Conservation (phyloP, 2,329 filamentous ascomycete species). For the Fusarium sp. region DNA sequence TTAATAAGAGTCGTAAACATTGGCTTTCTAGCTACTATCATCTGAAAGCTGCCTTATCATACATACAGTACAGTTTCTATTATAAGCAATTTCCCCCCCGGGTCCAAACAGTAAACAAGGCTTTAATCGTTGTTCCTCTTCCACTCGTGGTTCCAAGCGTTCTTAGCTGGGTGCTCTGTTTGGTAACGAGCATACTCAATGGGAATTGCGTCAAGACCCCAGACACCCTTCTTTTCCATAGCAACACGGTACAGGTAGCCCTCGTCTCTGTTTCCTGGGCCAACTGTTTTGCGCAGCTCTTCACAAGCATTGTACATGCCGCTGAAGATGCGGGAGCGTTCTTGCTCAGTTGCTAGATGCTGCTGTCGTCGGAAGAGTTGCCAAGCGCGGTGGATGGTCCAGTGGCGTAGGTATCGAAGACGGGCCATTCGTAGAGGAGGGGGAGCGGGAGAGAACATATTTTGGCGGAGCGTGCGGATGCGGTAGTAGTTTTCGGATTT, state of each 20-base stretch:
- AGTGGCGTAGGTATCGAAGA: slow-evolving; percentile 89
- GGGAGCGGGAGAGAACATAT: slow-evolving; percentile 63
- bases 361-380: slow-evolving; percentile 79
- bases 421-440: slow-evolving; percentile 88
- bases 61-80: slow-evolving; percentile 38
- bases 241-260: slow-evolving; percentile 86
- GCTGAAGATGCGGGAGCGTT: slow-evolving; percentile 82
- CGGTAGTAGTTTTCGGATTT: slow-evolving; percentile 55
- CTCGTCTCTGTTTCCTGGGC: slow-evolving; percentile 66
- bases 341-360: slow-evolving; percentile 70
- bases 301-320: slow-evolving; percentile 89
- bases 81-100: not conserved
- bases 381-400: slow-evolving; percentile 99
- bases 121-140: slow-evolving; percentile 63
- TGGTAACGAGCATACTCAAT: slow-evolving; percentile 91
- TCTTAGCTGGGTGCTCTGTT: slow-evolving; percentile 81
- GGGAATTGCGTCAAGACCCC: slow-evolving; percentile 76
- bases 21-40: not conserved
- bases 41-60: slow-evolving; percentile 33
- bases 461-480: slow-evolving; percentile 57
- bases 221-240: slow-evolving; percentile 91
- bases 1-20: not conserved
- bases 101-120: slow-evolving; percentile 1
- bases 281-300: slow-evolving; percentile 73
- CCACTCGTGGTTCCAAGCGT: slow-evolving; percentile 96